Evolutionary conservation across 163 green algal genomes (phyloP).

Genomic region (Scenedesmus sp.): DNA sequence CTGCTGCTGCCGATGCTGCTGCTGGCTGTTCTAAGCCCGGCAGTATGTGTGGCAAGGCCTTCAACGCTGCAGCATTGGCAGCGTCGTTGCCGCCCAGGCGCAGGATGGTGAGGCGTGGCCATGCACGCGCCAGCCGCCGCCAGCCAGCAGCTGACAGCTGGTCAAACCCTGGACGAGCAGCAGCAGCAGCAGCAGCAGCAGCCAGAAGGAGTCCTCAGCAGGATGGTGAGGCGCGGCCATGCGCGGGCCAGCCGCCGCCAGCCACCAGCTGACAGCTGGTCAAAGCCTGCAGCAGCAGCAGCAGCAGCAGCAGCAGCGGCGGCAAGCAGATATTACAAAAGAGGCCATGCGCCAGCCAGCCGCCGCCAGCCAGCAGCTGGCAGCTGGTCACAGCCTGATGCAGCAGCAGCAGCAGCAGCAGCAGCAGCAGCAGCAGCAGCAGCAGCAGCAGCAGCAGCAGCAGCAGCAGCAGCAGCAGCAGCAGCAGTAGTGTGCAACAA

Average conservation of each 20-base stretch:
- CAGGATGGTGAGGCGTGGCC: slow-evolving; percentile 13
- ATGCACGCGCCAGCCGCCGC: slow-evolving; percentile 14
- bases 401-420: too few species aligned
- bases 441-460: too few species aligned
- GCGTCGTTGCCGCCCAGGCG: slow-evolving; percentile 6
- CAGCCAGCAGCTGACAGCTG: neutral
- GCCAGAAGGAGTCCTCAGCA: neutral
- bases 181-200: slow-evolving; percentile 1
- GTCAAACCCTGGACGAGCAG: neutral
- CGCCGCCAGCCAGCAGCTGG: too few species aligned
- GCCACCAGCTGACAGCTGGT: slow-evolving; percentile 5
- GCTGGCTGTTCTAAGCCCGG: neutral
- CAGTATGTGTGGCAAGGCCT: slow-evolving; percentile 36
- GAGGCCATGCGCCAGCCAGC: too few species aligned
- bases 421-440: too few species aligned
- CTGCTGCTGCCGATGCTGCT: slow-evolving; percentile 24
- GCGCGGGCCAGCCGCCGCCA: slow-evolving; percentile 16
- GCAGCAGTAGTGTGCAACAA: neutral
- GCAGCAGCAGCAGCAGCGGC: neutral
- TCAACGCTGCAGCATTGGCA: neutral
- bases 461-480: neutral
- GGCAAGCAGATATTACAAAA: too few species aligned
- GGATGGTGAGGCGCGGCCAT: slow-evolving; percentile 13
- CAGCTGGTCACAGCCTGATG: too few species aligned
- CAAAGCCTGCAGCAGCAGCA: neutral